These are phyloP conservation scores for Leucosporidium scottii DNA, from an alignment of 768 basidiomycete genomes.

Conservation along the genomic window DNA sequence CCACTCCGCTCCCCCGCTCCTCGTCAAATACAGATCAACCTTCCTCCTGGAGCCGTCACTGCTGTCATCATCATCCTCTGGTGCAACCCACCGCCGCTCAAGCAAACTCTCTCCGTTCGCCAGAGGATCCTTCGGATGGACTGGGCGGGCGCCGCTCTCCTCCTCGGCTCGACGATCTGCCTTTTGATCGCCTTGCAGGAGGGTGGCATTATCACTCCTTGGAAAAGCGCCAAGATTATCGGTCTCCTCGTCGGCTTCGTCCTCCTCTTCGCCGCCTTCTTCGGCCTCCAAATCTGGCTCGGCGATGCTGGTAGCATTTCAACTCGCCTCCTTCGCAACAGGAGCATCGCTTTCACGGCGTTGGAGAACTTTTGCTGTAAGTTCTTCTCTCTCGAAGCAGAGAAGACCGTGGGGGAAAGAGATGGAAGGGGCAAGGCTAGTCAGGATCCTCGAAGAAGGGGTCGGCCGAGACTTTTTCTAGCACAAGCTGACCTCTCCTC, in stretches of 20 bases:
- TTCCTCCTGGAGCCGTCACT: background rate
- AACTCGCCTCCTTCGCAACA: conserved; percentile 11
- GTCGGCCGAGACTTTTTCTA: too few relatives aligned
- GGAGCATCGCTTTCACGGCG: background rate
- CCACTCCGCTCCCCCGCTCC: too few relatives aligned
- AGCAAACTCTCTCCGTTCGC: conserved; percentile 9
- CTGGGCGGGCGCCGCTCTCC: conserved; percentile 14
- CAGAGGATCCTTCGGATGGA: conserved; percentile 19
- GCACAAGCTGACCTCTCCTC: background rate
- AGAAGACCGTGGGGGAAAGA: too few relatives aligned
- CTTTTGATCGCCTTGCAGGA: conserved; percentile 24
- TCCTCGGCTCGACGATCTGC: conserved; percentile 21
- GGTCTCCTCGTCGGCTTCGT: conserved; percentile 30
- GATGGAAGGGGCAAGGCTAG: too few relatives aligned
- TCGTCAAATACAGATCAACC: background rate
- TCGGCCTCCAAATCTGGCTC: conserved; percentile 14
- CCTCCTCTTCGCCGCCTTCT: conserved; percentile 14
- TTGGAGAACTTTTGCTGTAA: background rate
- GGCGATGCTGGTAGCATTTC: conserved; percentile 22
- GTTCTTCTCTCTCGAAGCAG: background rate
- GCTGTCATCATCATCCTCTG: conserved; percentile 13
- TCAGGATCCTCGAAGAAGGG: too few relatives aligned
- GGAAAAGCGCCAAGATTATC: conserved; percentile 9
- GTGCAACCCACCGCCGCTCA: conserved; percentile 15
- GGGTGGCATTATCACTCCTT: conserved; percentile 19